A percentile compares a stretch with the other conserved stretches of the same genome.
These are phyloP conservation scores for Mortierella sp. DNA, from an alignment of 371 early-diverging fungal genomes.

Conservation along the genomic window DNA sequence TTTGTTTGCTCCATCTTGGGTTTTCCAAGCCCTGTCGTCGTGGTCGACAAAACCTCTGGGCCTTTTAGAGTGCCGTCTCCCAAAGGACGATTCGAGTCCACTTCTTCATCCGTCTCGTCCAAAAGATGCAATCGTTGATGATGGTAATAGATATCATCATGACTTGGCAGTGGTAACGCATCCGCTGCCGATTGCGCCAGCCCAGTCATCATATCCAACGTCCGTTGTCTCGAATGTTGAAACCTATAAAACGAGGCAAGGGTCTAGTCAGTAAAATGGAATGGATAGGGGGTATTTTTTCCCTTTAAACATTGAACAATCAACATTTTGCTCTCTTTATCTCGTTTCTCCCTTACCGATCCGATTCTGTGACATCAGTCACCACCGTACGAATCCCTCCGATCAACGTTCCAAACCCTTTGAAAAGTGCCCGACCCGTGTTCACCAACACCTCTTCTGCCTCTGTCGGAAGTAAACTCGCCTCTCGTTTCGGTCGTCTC, in stretches of 20 bases:
- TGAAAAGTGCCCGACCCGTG: conserved; percentile 47
- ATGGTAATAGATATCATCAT: conserved; percentile 53
- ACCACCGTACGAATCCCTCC: conserved; percentile 51
- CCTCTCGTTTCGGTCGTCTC: conserved; percentile 28
- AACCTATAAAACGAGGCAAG: conserved; percentile 23
- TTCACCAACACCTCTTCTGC: conserved; percentile 50
- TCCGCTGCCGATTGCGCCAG: conserved; percentile 50
- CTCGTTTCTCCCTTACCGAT: conserved; percentile 21
- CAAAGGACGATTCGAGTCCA: too few relatives aligned
- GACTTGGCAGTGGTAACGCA: conserved; percentile 44
- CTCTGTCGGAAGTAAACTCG: conserved; percentile 46
- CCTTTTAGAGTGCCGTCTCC: too few relatives aligned
- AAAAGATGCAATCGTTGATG: conserved; percentile 43
- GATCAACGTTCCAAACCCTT: conserved; percentile 45
- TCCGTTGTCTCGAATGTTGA: conserved; percentile 47
- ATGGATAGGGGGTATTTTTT: neutral
- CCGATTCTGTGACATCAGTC: conserved; percentile 46
- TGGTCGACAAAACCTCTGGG: conserved; percentile 14
- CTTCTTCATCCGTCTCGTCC: conserved; percentile 40
- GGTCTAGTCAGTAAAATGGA: neutral
- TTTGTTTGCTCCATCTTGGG: neutral
- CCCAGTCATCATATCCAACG: conserved; percentile 46
- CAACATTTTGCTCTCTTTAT: neutral
- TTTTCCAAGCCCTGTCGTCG: too few relatives aligned
- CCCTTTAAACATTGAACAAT: neutral